A percentile compares a stretch with the other conserved stretches of the same genome.
Evolutionary conservation across 2,329 filamentous ascomycete species (phyloP).

Genomic region (Spiromastix sp.): DNA sequence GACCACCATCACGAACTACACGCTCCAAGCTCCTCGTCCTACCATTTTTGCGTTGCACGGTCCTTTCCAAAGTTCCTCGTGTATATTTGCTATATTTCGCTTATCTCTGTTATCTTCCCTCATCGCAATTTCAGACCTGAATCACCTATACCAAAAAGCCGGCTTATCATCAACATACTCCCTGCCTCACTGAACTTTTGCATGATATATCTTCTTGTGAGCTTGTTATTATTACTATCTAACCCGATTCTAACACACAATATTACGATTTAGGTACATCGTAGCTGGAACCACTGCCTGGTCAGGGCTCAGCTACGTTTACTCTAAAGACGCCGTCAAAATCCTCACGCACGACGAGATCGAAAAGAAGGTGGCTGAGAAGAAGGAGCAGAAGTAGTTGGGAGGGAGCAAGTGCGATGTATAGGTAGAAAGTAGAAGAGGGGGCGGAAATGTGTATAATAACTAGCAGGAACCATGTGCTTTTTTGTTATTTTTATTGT

Average conservation of each 20-base stretch:
- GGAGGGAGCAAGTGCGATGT: slow-evolving; percentile 5
- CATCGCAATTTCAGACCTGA: no score
- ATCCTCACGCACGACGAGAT: slow-evolving; percentile 51
- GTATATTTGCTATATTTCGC: no score
- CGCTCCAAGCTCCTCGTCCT: no score
- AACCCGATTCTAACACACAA: background rate
- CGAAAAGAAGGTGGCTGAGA: slow-evolving; percentile 24
- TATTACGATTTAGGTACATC: slow-evolving; percentile 50
- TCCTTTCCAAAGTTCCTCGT: no score
- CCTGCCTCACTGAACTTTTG: no score
- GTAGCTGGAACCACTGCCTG: slow-evolving; percentile 85
- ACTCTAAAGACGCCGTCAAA: slow-evolving; percentile 81
- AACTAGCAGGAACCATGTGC: background rate
- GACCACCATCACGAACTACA: background rate
- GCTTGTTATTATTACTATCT: background rate
- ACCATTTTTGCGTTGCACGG: no score
- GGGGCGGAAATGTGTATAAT: background rate
- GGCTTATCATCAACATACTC: no score
- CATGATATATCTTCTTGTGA: no score
- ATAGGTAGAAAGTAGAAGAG: background rate
- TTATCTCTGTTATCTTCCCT: no score
- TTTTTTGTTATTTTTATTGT: background rate
- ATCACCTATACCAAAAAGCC: no score
- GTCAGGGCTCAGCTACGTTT: slow-evolving; percentile 89
- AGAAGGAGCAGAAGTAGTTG: slow-evolving; percentile 19